A percentile compares a stretch with the other conserved stretches of the same genome.
Evolutionary conservation across 805 yeast genomes (phyloP).

Genomic region (Lipomyces oligophaga): DNA sequence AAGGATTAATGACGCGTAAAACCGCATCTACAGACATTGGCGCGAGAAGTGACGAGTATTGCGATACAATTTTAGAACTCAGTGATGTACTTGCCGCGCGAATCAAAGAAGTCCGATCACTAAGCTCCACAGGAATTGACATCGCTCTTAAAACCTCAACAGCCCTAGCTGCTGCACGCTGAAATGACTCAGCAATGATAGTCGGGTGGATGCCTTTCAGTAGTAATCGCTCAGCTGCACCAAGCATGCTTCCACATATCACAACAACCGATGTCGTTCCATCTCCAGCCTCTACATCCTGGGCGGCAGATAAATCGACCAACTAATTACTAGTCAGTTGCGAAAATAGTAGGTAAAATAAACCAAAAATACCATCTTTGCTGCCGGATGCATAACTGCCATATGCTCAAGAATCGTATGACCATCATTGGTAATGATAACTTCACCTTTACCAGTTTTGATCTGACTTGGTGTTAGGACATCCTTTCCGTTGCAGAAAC

Average conservation of each 20-base stretch:
- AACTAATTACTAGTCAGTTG: constrained; percentile 33
- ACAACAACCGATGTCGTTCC: constrained; percentile 98
- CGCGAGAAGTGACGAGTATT: constrained; percentile 77
- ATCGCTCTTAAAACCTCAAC: constrained; percentile 78
- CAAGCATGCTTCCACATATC: constrained; percentile 86
- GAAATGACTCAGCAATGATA: constrained; percentile 88
- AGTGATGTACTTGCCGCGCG: constrained; percentile 94
- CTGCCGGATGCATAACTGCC: constrained; percentile 99
- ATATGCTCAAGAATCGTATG: constrained; percentile 94
- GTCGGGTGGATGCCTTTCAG: constrained; percentile 92
- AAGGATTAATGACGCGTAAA: constrained; percentile 62
- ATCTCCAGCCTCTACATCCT: constrained; percentile 99
- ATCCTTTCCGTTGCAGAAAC: not conserved
- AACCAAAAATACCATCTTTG: constrained; percentile 60
- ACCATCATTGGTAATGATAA: constrained; percentile 95
- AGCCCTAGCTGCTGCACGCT: constrained; percentile 78
- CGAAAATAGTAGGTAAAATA: not conserved
- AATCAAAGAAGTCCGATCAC: constrained; percentile 75
- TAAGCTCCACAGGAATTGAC: constrained; percentile 75
- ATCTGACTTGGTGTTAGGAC: constrained; percentile 39
- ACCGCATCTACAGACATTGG: constrained; percentile 95
- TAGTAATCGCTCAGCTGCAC: constrained; percentile 89
- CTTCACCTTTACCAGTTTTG: constrained; percentile 86
- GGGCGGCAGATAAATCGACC: constrained; percentile 97
- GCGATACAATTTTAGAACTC: constrained; percentile 92